These are phyloP conservation scores for Paxillus involutus DNA, from an alignment of 768 basidiomycete species.

Conservation along the genomic window DNA sequence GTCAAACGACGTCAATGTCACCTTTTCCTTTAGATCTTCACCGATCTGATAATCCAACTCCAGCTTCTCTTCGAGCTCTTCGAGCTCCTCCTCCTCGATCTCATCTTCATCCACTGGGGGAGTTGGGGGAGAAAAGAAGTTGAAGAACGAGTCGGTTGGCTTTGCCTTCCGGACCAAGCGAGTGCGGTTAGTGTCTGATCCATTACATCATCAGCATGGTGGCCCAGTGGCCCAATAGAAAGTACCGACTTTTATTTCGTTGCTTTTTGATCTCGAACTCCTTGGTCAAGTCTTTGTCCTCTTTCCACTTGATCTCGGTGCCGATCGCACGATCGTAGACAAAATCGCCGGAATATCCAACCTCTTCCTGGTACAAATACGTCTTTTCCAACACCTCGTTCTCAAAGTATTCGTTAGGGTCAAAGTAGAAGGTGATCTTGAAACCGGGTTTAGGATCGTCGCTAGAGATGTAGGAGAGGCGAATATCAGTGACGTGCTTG, in stretches of 20 bases:
- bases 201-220: slow-evolving; percentile 1
- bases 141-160: slow-evolving; percentile 96
- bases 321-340: slow-evolving; percentile 94
- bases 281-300: slow-evolving; percentile 96
- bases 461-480: slow-evolving; percentile 69
- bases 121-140: slow-evolving; percentile 88
- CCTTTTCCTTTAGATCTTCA: slow-evolving; percentile 97
- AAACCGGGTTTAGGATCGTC: slow-evolving; percentile 82
- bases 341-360: slow-evolving; percentile 96
- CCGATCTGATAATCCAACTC: slow-evolving; percentile 98
- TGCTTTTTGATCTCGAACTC: slow-evolving; percentile 99
- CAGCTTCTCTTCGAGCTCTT: slow-evolving; percentile 89
- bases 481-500: slow-evolving; percentile 78
- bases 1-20: slow-evolving; percentile 28
- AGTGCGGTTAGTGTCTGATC: slow-evolving; percentile 77
- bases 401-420: slow-evolving; percentile 83
- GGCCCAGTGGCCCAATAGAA: neutral
- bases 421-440: slow-evolving; percentile 84
- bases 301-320: slow-evolving; percentile 94
- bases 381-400: slow-evolving; percentile 87
- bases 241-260: slow-evolving; percentile 87
- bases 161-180: slow-evolving; percentile 83
- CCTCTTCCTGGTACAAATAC: slow-evolving; percentile 89
- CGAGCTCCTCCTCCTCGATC: slow-evolving; percentile 80
- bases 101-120: slow-evolving; percentile 73